Base-by-base conservation (phyloP, 805 yeast genomes). In the Candida maris region DNA sequence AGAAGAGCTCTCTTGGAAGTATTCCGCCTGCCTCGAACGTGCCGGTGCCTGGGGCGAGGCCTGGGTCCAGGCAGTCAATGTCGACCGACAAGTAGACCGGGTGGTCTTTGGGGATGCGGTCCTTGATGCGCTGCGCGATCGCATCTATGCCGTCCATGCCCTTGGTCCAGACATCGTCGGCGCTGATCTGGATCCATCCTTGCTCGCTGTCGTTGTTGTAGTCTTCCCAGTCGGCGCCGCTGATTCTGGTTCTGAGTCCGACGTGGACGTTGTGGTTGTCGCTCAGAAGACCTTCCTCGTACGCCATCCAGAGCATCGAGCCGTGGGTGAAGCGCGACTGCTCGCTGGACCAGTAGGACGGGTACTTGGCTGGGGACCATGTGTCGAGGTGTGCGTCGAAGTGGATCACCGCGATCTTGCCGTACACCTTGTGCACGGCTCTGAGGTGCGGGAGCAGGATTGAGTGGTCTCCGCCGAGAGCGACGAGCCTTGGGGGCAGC, bases 321-420 rank as follows among this genome's bases (percentile, higher is more conserved):
- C 95, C 95, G 53, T 85, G 95, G 27, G 84, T 85, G 58, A 81
- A 72, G 33, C 79, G 77, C 27, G 73, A 64, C 48, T 57, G 62
- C 14, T 48, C 50, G 28, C 54, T 51, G 3, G 50, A 45, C 62
- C 62, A 57, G 34, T 46, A 56, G 8, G 59, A 49, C 8, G 85
- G 83, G 52, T 83, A 84, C 55, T 78, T 72, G 41, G 73, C 68
- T 8, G 94, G 93, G 44, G 78, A 57, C 91, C 88, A 74, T 4
- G 94, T 85, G 57, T 85, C 94, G 46, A 85, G 68, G 61, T 85
- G 94, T 10, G 93, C 91, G 54, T 85, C 95, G 48, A 85, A 83
- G 59, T 85, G 95, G 38, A 85, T 74, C 24, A 85, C 78, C 16
- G 85, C 77, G 33, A 85, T 60, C 14, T 77, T 77, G 1, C 91